phyloP scores from a whole-genome alignment of 768 basidiomycete species.

The Lyophyllum atratum region DNA sequence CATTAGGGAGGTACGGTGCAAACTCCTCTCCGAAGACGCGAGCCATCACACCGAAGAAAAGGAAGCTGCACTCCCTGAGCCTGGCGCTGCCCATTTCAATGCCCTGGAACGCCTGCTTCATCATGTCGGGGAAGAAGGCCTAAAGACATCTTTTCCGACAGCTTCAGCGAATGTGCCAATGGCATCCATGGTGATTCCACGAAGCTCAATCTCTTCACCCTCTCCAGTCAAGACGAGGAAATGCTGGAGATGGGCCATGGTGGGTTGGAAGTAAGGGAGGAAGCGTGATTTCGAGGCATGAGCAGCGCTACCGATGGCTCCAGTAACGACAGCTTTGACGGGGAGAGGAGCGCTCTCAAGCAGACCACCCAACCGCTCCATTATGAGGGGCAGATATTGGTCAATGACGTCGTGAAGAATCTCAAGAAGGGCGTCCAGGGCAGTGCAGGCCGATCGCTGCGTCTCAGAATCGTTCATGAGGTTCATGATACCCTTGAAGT shows the following conservation, averaged over 20 bases:
- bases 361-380: constrained; percentile 88
- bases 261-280: constrained; percentile 90
- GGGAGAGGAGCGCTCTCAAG: constrained; percentile 84
- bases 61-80: constrained; percentile 92
- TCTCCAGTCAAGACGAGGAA: constrained; percentile 86
- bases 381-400: constrained; percentile 89
- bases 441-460: constrained; percentile 93
- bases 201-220: constrained; percentile 91
- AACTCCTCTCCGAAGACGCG: constrained; percentile 95
- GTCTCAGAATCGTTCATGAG: constrained; percentile 86
- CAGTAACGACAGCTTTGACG: constrained; percentile 93
- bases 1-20: constrained; percentile 79
- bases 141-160: constrained; percentile 91
- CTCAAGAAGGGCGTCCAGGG: constrained; percentile 94
- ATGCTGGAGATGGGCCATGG: constrained; percentile 84
- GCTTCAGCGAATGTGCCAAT: constrained; percentile 98
- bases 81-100: constrained; percentile 85
- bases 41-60: constrained; percentile 99
- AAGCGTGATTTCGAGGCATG: constrained; percentile 93
- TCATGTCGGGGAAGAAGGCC: constrained; percentile 96
- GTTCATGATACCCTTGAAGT: constrained; percentile 78
- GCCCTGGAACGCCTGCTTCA: constrained; percentile 92
- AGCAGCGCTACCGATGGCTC: constrained; percentile 97
- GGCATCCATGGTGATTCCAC: constrained; percentile 98
- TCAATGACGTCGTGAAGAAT: constrained; percentile 89